A percentile compares a stretch with the other conserved stretches of the same genome.
phyloP scores from a whole-genome alignment of 192 early-diverging fungal species.

The Coemansia asiatica region DNA sequence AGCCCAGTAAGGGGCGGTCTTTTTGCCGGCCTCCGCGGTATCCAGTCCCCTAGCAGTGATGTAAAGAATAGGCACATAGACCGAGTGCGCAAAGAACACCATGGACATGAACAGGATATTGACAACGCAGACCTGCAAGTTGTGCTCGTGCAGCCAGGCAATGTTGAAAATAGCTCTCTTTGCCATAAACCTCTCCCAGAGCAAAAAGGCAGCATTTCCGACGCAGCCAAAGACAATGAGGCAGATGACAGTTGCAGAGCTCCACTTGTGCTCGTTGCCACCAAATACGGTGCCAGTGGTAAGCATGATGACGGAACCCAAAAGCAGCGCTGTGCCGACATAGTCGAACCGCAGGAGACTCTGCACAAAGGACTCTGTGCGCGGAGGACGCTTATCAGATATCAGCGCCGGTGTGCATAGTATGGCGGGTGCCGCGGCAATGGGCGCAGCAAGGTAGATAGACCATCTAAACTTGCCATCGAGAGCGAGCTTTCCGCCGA shows the following conservation, averaged over 20 bases:
- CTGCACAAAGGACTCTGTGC: constrained; percentile 19
- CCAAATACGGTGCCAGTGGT: constrained; percentile 45
- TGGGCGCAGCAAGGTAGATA: constrained; percentile 42
- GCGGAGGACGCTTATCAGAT: constrained; percentile 13
- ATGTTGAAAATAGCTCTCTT: constrained; percentile 38
- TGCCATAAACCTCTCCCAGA: constrained; percentile 33
- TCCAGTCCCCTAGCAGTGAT: constrained; percentile 30
- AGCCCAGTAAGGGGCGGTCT: constrained; percentile 46
- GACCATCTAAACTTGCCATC: constrained; percentile 42
- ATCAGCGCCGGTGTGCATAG: constrained; percentile 45
- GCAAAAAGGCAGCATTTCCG: constrained; percentile 24
- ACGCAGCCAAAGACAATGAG: constrained; percentile 48
- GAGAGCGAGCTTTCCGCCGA: constrained; percentile 42
- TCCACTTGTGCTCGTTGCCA: constrained; percentile 53
- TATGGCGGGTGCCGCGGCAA: constrained; percentile 28
- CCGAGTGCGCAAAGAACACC: constrained; percentile 28
- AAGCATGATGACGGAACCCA: constrained; percentile 42
- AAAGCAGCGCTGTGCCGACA: constrained; percentile 29
- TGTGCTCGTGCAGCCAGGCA: constrained; percentile 45
- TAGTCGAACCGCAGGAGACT: constrained; percentile 36
- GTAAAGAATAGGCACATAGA: constrained; percentile 48
- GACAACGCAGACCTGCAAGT: constrained; percentile 48
- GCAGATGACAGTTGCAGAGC: constrained; percentile 42
- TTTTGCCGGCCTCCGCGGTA: constrained; percentile 30
- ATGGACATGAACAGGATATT: constrained; percentile 46